phyloP scores from a whole-genome alignment of 2,329 filamentous ascomycete genomes.

The Aspergillus arachidicola region DNA sequence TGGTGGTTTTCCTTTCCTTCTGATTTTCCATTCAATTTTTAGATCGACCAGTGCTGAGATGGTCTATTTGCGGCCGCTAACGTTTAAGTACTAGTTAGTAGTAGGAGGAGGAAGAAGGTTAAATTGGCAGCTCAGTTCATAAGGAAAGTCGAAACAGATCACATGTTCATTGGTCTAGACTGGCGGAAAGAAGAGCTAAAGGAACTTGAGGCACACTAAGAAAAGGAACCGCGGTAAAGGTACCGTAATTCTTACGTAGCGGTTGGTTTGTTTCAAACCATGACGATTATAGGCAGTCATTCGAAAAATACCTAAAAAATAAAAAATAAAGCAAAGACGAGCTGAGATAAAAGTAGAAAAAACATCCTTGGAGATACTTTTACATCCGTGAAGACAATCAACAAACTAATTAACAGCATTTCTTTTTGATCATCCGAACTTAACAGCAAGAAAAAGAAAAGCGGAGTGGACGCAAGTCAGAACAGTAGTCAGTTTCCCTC shows the following conservation, averaged over 20 bases:
- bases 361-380: not conserved
- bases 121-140: not conserved
- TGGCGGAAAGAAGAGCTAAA: not conserved
- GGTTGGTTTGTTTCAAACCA: not conserved
- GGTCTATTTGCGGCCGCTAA: not conserved
- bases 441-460: not conserved
- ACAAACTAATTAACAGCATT: not conserved
- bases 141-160: not conserved
- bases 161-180: slow-evolving; percentile 1
- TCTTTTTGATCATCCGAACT: not conserved
- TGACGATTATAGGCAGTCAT: not conserved
- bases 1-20: no score
- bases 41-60: no score
- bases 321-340: not conserved
- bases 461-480: slow-evolving; percentile 1
- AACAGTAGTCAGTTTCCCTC: not conserved
- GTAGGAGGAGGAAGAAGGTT: not conserved
- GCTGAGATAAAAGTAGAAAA: not conserved
- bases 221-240: not conserved
- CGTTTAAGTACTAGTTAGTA: not conserved
- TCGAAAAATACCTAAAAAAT: not conserved
- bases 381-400: not conserved
- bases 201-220: not conserved
- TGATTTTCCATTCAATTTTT: no score
- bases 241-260: not conserved